phyloP scores from a whole-genome alignment of 805 yeast species.

The Pichia phayaonensis region DNA sequence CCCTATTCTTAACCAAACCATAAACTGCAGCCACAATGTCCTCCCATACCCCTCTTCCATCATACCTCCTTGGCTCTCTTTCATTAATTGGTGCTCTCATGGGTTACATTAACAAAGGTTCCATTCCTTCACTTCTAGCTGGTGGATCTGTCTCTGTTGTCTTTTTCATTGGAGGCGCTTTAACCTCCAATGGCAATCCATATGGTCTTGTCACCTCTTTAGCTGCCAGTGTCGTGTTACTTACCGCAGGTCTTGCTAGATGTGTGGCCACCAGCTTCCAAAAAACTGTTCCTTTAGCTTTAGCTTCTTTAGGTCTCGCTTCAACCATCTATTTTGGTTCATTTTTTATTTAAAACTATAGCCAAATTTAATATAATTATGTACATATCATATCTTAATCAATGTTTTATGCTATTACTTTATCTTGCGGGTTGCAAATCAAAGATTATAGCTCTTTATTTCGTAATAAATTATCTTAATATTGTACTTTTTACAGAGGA shows the following conservation, averaged over 20 bases:
- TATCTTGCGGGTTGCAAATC: no score
- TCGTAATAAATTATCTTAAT: neutral
- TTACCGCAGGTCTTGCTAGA: constrained; percentile 68
- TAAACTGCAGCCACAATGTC: neutral
- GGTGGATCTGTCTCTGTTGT: constrained; percentile 56
- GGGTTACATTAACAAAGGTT: constrained; percentile 46
- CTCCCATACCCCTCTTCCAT: neutral
- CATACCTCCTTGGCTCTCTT: constrained; percentile 14
- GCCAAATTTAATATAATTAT: neutral
- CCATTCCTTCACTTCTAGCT: constrained; percentile 73
- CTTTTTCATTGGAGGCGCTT: constrained; percentile 68
- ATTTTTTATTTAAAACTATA: constrained; percentile 1
- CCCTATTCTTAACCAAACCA: neutral
- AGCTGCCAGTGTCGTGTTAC: constrained; percentile 57
- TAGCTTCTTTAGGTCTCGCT: constrained; percentile 55
- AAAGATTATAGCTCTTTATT: no score
- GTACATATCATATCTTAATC: neutral
- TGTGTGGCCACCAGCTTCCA: constrained; percentile 40
- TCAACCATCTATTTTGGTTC: constrained; percentile 62
- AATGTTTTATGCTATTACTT: no score
- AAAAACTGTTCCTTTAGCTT: constrained; percentile 68
- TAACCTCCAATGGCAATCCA: constrained; percentile 64
- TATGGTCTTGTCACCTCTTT: constrained; percentile 78
- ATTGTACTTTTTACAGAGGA: neutral
- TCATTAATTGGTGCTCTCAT: constrained; percentile 27